phyloP scores from a whole-genome alignment of 1,284 basidiomycete genomes.

The Ceratobasidium sp. region DNA sequence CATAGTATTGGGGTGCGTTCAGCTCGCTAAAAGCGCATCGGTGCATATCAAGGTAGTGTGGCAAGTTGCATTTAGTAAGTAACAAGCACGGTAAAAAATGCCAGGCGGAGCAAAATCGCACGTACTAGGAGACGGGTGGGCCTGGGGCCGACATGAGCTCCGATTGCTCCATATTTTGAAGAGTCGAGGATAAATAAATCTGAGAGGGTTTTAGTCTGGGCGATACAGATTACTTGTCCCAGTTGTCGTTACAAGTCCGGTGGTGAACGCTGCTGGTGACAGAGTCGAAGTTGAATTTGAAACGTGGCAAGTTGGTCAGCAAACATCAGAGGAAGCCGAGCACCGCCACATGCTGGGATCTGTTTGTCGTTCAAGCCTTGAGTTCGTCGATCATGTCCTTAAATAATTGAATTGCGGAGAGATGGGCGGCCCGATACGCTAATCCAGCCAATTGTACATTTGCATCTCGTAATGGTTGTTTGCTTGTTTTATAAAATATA shows the following conservation, averaged over 20 bases:
- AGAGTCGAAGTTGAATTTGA: conserved; percentile 18
- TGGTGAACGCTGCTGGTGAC: conserved; percentile 37
- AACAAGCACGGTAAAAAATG: not conserved
- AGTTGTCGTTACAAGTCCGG: conserved; percentile 37
- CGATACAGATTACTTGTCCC: conserved; percentile 35
- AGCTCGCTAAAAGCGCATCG: conserved; percentile 27
- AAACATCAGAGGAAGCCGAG: too few species aligned
- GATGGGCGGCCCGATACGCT: too few species aligned
- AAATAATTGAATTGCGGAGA: too few species aligned
- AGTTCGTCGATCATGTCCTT: too few species aligned
- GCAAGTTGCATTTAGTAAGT: conserved; percentile 25
- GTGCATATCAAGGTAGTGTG: conserved; percentile 24
- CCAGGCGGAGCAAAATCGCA: conserved; percentile 11
- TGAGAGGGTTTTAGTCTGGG: not conserved
- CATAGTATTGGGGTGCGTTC: conserved; percentile 29
- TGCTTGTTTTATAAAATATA: too few species aligned
- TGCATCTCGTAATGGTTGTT: too few species aligned
- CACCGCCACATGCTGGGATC: too few species aligned
- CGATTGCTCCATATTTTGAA: conserved; percentile 17
- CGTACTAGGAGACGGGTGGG: conserved; percentile 19
- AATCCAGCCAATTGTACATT: too few species aligned
- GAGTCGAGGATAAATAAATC: not conserved
- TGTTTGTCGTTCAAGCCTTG: too few species aligned
- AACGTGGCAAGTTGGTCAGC: conserved; percentile 10
- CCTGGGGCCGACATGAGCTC: conserved; percentile 26